Base-by-base conservation (phyloP, 768 basidiomycete species). In the Tulasnella sp. region DNA sequence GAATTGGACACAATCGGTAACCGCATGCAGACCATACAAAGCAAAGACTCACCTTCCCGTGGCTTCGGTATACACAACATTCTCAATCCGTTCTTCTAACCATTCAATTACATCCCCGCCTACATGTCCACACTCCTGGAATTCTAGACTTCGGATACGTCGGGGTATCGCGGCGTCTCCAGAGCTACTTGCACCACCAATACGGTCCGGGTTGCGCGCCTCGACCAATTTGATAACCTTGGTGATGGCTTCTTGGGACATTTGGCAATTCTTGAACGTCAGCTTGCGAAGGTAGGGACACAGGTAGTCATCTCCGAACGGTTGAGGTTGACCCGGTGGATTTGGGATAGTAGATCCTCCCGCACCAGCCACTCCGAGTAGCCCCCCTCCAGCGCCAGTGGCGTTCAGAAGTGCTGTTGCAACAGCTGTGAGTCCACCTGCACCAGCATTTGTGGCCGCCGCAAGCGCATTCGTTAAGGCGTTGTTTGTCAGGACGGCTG, bases 181-280 rank as follows among this genome's bases (percentile, higher is more conserved):
- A 15, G 82, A 82, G 23, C 70, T 44, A 11, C 51, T 29, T 7
- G 35, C 44, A 5, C 70, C 70, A 29, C 29, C 70, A 39, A 71
- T 71, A 13, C 42, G 70, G 73, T 86, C 86, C 0, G 93, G 92
- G 82, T 93, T 93, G 74, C 92, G 86, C 77, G 88, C 88, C 70
- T 93, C 91, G 29, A 94, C 87, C 84, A 93, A 87, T 82, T 89
- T 88, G 35, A 94, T 91, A 26, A 93, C 87, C 83, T 90, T 91
- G 73, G 86, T 86, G 35, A 92, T 88, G 37, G 89, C 90, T 73
- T 92, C 91, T 42, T 86, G 86, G 81, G 91, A 90, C 32, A 88
- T 86, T 81, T 90, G 89, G 81, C 92, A 93, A 48, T 86, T 87
- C 80, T 89, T 88, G 87, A 93, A 85, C 37, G 88, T 87, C 67